Conservation (phyloP, 495 filamentous ascomycete genomes). For the Lasiosphaeria hispida region DNA sequence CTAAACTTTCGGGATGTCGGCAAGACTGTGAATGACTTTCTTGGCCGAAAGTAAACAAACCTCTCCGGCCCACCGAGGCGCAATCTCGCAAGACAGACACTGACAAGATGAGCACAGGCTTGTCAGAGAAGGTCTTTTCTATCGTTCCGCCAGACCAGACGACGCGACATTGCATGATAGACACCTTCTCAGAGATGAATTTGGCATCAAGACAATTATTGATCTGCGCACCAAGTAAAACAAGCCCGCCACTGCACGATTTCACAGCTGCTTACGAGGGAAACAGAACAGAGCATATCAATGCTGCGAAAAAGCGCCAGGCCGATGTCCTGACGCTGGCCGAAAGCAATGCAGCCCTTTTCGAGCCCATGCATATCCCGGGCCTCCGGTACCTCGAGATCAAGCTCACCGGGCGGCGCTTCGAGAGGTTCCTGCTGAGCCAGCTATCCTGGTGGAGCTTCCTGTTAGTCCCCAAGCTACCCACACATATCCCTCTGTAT, state of each 20-base stretch:
- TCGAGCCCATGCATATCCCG: slow-evolving; percentile 53
- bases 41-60: slow-evolving; percentile 49
- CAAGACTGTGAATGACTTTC: slow-evolving; percentile 61
- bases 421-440: slow-evolving; percentile 65
- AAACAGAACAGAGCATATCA: slow-evolving; percentile 64
- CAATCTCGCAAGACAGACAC: neutral
- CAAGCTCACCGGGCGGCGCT: slow-evolving; percentile 69
- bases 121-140: slow-evolving; percentile 68
- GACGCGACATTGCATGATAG: slow-evolving; percentile 67
- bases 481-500: neutral
- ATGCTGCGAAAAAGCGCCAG: slow-evolving; percentile 64
- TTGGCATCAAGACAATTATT: slow-evolving; percentile 66
- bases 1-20: slow-evolving; percentile 87
- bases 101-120: slow-evolving; percentile 38
- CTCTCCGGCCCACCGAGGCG: too few relatives aligned
- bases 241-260: neutral
- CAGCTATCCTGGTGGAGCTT: slow-evolving; percentile 67
- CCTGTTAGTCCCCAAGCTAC: slow-evolving; percentile 39
- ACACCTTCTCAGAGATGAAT: slow-evolving; percentile 55
- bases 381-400: slow-evolving; percentile 59
- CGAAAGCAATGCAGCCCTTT: slow-evolving; percentile 42
- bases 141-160: slow-evolving; percentile 72
- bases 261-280: neutral
- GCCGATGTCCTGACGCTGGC: slow-evolving; percentile 40
- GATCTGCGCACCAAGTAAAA: slow-evolving; percentile 73